Conservation (phyloP, 441 rosid genomes). For the Mallotus repandus region DNA sequence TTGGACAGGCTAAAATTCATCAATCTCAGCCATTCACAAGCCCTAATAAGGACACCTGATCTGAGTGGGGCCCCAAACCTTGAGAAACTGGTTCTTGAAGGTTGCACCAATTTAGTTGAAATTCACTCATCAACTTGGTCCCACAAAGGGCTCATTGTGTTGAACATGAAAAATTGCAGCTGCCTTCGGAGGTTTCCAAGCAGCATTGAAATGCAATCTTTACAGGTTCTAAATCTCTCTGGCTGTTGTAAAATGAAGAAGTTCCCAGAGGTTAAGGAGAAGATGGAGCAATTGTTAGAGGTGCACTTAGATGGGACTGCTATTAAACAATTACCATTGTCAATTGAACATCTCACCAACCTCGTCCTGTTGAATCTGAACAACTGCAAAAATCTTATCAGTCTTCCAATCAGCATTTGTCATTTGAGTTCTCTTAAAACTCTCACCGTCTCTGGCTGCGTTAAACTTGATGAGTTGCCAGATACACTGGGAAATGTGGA, state of each 20-base stretch:
- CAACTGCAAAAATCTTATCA: not conserved
- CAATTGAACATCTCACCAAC: slow-evolving; percentile 1
- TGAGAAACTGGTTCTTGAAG: slow-evolving; percentile 10
- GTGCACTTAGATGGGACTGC: slow-evolving; percentile 22
- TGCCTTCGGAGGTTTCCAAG: not conserved
- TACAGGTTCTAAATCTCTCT: slow-evolving; percentile 24
- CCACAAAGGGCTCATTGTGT: not conserved
- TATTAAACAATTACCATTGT: slow-evolving; percentile 12
- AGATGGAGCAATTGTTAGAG: slow-evolving; percentile 14
- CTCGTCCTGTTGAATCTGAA: not conserved
- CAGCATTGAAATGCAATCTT: slow-evolving; percentile 21
- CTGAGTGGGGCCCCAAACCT: not conserved
- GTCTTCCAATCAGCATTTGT: slow-evolving; percentile 2
- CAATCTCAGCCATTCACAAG: slow-evolving; percentile 6
- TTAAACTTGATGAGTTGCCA: slow-evolving; percentile 15
- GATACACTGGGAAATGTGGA: not conserved
- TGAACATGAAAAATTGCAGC: slow-evolving; percentile 4
- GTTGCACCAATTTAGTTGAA: slow-evolving; percentile 1
- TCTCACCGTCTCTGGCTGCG: not conserved
- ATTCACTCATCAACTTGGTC: not conserved
- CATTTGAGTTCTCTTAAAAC: slow-evolving; percentile 5
- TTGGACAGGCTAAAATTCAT: slow-evolving; percentile 2
- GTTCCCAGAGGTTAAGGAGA: slow-evolving; percentile 3
- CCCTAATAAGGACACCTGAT: not conserved
- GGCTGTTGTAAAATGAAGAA: slow-evolving; percentile 19